Percentiles rank a stretch among this genome's conserved stretches.
phyloP scores from a whole-genome alignment of 331 rosid genomes.

The Cydonia oblonga region DNA sequence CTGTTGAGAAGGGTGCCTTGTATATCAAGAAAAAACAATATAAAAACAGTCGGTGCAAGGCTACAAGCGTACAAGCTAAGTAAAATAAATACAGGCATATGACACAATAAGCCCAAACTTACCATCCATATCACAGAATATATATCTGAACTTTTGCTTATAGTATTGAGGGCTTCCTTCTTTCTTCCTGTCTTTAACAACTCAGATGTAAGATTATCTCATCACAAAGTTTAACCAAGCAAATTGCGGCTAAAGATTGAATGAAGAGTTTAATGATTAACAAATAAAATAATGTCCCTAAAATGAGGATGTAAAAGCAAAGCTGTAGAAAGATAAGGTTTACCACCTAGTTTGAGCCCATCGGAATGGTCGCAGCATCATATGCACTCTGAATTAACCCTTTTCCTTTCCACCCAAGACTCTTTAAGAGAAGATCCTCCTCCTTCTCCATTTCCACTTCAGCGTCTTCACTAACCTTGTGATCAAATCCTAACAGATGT shows the following conservation, averaged over 20 bases:
- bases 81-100: not conserved
- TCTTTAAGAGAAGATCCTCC: conserved; percentile 63
- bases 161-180: conserved; percentile 75
- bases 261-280: not conserved
- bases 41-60: conserved; percentile 13
- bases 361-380: conserved; percentile 32
- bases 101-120: conserved; percentile 14
- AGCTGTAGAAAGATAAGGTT: not conserved
- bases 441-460: conserved; percentile 85
- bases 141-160: conserved; percentile 74
- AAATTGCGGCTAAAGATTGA: not conserved
- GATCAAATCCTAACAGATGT: conserved; percentile 90
- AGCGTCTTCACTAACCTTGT: conserved; percentile 77
- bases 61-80: conserved; percentile 7
- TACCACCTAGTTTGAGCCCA: conserved; percentile 39
- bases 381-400: conserved; percentile 69
- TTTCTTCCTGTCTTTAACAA: conserved; percentile 86
- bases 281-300: conserved; percentile 5
- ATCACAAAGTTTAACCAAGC: conserved; percentile 1
- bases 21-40: not conserved
- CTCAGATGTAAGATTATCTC: conserved; percentile 46
- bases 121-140: conserved; percentile 99
- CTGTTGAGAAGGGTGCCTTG: conserved; percentile 86
- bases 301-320: not conserved
- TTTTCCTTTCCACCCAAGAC: conserved; percentile 83